Evolutionary conservation across 495 filamentous ascomycete species (phyloP).

Genomic region (Penicillium salamii): DNA sequence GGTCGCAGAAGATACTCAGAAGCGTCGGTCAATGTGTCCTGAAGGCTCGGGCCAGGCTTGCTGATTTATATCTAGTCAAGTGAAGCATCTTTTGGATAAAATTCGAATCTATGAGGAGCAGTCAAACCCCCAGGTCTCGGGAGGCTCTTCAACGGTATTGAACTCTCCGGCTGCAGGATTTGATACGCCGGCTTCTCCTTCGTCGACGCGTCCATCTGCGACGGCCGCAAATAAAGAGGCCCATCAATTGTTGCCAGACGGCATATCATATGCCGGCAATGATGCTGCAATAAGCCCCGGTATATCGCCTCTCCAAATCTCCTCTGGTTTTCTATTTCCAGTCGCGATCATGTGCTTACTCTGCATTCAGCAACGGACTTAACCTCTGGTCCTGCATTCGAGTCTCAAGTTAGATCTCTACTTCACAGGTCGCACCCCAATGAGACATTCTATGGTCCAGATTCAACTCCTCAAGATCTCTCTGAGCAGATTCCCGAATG

Average conservation of each 20-base stretch:
- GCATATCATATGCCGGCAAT: slow-evolving; percentile 3
- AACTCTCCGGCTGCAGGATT: no score
- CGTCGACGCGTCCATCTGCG: background rate
- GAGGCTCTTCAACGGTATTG: no score
- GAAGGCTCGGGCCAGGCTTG: background rate
- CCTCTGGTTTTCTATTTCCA: background rate
- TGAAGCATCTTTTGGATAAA: slow-evolving; percentile 14
- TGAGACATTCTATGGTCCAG: background rate
- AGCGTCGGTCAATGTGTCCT: slow-evolving; percentile 10
- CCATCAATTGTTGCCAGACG: background rate
- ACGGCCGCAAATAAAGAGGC: background rate
- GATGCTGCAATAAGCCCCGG: slow-evolving; percentile 15
- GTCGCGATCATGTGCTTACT: background rate
- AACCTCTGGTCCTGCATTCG: slow-evolving; percentile 24
- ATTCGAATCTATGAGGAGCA: slow-evolving; percentile 17
- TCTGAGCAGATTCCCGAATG: background rate
- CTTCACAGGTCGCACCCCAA: slow-evolving; percentile 8
- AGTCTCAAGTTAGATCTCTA: slow-evolving; percentile 21
- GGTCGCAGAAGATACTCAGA: slow-evolving; percentile 19
- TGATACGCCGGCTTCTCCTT: background rate
- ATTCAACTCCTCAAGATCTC: background rate
- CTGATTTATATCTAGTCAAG: slow-evolving; percentile 8
- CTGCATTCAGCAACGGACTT: slow-evolving; percentile 15
- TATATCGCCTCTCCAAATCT: background rate
- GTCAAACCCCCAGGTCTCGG: background rate